Percentiles rank a stretch among this genome's conserved stretches.
These are phyloP conservation scores for Sphagnum contortum DNA, from an alignment of 225 moss, liverwort and hornwort genomes.

Conservation along the genomic window DNA sequence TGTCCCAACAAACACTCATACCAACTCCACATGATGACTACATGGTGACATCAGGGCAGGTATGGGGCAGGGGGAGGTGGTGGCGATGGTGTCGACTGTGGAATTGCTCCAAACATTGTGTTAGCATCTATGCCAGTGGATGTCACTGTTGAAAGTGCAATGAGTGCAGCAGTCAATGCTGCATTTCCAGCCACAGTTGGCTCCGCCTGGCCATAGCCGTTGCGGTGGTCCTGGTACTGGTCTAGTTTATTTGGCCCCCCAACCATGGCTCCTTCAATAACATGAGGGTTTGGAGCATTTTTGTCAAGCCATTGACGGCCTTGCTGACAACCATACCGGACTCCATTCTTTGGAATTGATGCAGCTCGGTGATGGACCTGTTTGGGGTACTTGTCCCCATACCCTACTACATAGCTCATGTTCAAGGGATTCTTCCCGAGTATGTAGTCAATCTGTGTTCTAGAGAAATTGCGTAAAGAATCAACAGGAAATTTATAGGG, in stretches of 20 bases:
- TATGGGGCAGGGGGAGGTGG: slow-evolving; percentile 64
- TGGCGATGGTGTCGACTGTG: slow-evolving; percentile 13
- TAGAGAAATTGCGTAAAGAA: too few relatives aligned
- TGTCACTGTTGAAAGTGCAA: slow-evolving; percentile 55
- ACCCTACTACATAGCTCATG: slow-evolving; percentile 89
- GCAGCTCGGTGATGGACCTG: slow-evolving; percentile 91
- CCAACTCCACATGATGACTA: too few relatives aligned
- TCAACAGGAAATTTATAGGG: too few relatives aligned
- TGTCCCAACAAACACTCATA: too few relatives aligned
- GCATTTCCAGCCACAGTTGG: slow-evolving; percentile 80
- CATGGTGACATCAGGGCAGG: not conserved
- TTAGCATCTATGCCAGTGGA: slow-evolving; percentile 52
- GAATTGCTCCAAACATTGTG: slow-evolving; percentile 55
- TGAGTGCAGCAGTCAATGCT: slow-evolving; percentile 61
- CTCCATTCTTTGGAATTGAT: slow-evolving; percentile 52
- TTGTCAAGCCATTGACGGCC: slow-evolving; percentile 42
- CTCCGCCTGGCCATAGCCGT: slow-evolving; percentile 55
- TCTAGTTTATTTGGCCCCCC: slow-evolving; percentile 73
- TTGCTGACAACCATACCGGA: slow-evolving; percentile 40
- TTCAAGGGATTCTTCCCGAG: slow-evolving; percentile 68
- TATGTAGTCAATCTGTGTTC: slow-evolving; percentile 67
- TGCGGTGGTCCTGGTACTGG: slow-evolving; percentile 42
- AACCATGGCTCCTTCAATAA: slow-evolving; percentile 74
- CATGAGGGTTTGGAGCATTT: slow-evolving; percentile 31
- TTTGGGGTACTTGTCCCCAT: slow-evolving; percentile 61